Evolutionary conservation across 768 basidiomycete genomes (phyloP).

Genomic region (Pleurotus cornucopiae): DNA sequence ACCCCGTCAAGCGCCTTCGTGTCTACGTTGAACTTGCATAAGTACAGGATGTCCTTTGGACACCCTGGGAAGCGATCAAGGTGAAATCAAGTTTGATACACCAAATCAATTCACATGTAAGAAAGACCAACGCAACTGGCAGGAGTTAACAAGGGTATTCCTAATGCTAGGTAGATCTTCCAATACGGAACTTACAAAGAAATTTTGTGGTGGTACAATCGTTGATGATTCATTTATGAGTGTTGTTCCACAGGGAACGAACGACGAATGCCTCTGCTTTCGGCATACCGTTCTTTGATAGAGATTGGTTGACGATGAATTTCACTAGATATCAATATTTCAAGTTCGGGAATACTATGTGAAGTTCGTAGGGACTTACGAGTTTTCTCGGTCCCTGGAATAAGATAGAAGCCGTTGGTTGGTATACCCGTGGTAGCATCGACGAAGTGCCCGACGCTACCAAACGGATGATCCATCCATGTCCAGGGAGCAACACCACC

Average conservation of each 20-base stretch:
- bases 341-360: too few species aligned
- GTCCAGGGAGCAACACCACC: slow-evolving; percentile 56
- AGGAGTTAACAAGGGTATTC: too few species aligned
- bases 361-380: slow-evolving; percentile 25
- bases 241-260: slow-evolving; percentile 1
- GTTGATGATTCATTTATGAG: background rate
- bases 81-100: too few species aligned
- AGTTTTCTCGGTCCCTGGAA: slow-evolving; percentile 51
- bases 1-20: too few species aligned
- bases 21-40: too few species aligned
- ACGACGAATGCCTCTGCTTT: background rate
- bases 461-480: slow-evolving; percentile 56
- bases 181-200: too few species aligned
- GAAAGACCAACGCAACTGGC: too few species aligned
- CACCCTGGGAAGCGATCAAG: too few species aligned
- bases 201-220: too few species aligned
- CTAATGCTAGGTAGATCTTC: too few species aligned
- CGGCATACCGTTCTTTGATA: background rate
- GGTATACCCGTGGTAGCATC: slow-evolving; percentile 37
- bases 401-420: slow-evolving; percentile 49
- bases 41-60: too few species aligned
- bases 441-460: slow-evolving; percentile 50
- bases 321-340: background rate
- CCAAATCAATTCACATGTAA: too few species aligned
- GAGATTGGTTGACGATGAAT: background rate